phyloP scores from a whole-genome alignment of 2,329 filamentous ascomycete genomes.

The Claviceps paspali region DNA sequence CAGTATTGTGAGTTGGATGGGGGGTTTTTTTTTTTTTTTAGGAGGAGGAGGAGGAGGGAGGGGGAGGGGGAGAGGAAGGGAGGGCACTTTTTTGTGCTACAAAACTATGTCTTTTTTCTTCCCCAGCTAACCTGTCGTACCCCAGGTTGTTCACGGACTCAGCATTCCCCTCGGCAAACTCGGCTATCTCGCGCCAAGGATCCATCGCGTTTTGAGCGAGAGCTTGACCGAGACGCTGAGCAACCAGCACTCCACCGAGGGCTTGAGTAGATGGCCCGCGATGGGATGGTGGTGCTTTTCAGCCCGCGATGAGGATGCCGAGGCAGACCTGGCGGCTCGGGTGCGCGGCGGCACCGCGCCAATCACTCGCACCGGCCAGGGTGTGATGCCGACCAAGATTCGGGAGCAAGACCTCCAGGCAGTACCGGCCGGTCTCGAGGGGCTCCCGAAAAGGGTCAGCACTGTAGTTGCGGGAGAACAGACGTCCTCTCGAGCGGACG shows the following conservation, averaged over 20 bases:
- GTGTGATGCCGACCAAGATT: slow-evolving; percentile 2
- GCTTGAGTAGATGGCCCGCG: background rate
- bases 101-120: too few species aligned
- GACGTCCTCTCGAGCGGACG: background rate
- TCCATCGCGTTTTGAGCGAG: slow-evolving; percentile 24
- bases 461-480: background rate
- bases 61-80: too few species aligned
- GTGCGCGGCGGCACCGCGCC: slow-evolving; percentile 3
- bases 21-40: too few species aligned
- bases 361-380: slow-evolving; percentile 2
- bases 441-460: too few species aligned
- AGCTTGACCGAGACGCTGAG: slow-evolving; percentile 5
- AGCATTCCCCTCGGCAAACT: slow-evolving; percentile 66
- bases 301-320: background rate
- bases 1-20: slow-evolving; percentile 50
- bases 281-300: slow-evolving; percentile 2
- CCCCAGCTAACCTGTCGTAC: background rate
- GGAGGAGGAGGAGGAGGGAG: too few species aligned
- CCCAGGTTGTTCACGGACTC: slow-evolving; percentile 58
- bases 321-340: slow-evolving; percentile 1
- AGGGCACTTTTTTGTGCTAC: too few species aligned
- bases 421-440: background rate
- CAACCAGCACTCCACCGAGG: background rate
- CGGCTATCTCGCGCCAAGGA: slow-evolving; percentile 45
- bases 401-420: background rate